Percentiles rank a stretch among this genome's conserved stretches.
Evolutionary conservation across 2,329 filamentous ascomycete genomes (phyloP).

Genomic region (Cytospora paraplurivora): DNA sequence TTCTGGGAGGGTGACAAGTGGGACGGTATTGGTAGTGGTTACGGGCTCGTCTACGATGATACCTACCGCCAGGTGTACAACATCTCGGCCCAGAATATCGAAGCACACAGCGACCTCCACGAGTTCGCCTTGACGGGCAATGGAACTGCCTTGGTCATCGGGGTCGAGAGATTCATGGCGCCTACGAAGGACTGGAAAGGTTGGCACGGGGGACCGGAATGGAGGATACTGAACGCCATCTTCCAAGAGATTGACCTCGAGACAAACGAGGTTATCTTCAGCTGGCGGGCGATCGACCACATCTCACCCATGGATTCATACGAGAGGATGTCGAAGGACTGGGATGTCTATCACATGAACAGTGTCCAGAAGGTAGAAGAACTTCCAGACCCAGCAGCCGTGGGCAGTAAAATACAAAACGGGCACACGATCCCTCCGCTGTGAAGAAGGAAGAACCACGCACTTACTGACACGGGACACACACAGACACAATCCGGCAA

Average conservation of each 20-base stretch:
- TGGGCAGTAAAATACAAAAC: neutral
- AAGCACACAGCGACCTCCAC: conserved; percentile 33
- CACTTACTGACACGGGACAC: conserved; percentile 5
- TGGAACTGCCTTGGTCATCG: conserved; percentile 44
- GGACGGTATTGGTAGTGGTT: conserved; percentile 30
- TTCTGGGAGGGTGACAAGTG: conserved; percentile 31
- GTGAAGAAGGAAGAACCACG: neutral
- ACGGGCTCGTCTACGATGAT: conserved; percentile 30
- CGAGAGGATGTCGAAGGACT: conserved; percentile 37
- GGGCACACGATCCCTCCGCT: too few species aligned
- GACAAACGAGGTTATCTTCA: conserved; percentile 50
- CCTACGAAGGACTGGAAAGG: conserved; percentile 34
- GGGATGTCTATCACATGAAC: conserved; percentile 61
- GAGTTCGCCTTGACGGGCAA: conserved; percentile 45
- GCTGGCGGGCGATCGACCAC: conserved; percentile 47
- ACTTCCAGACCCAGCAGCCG: neutral
- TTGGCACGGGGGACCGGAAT: conserved; percentile 17
- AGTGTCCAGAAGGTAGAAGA: conserved; percentile 44
- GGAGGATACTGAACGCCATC: conserved; percentile 37
- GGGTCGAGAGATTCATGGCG: conserved; percentile 35
- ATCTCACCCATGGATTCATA: conserved; percentile 21
- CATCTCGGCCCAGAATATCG: conserved; percentile 27
- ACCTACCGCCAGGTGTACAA: conserved; percentile 30
- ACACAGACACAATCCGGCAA: conserved; percentile 42
- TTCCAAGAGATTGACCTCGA: conserved; percentile 54